Base-by-base conservation (phyloP, 345 rosid genomes). In the Pistacia integerrima region DNA sequence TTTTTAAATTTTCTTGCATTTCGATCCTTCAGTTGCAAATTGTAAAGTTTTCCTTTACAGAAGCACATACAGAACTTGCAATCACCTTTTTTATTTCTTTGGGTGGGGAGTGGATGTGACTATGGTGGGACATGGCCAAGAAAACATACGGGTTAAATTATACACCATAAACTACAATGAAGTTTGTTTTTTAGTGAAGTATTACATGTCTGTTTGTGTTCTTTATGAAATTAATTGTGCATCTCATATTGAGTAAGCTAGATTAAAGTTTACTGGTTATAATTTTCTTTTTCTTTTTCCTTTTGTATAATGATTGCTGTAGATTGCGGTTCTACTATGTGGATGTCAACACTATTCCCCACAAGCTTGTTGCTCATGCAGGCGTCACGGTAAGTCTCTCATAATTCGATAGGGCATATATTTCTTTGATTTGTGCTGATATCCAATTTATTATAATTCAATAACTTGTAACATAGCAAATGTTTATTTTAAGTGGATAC, bases 321-420 rank as follows among this genome's bases (percentile, higher is more conserved):
- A 96, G 98, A 80, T 72, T 96, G 84, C 87, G 82, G 78, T 92
- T 96, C 85, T 91, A 88, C 78, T 78, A 88, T 66, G 83, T 93
- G 38, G 91, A 96, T 85, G 99, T 93, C 78, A 93, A 96, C 84
- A 70, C 86, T 51, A 94, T 93, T 79, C 91, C 97, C 2, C 92
- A 91, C 77, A 90, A 67, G 73, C 89, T 96, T 75, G 94, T 96
- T 30, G 69, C 90, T 67, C 89, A 75, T 73, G 98, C 98, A 58
- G 98, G 94, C 63, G 94, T 93, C 76, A 90, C 91, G 70, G 99
- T 93, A 90, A 92, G 92, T 86, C 76, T 73, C 51, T 59, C 18
- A 14, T 38, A 17, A 36, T 57, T 20, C 35, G 18, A 62, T 60
- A 8, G 18, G 49, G 46, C 56, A 28, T 60, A 25, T 52, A 18